Conservation (phyloP, 73 alveolate species). For the Symbiodinium pilosum region DNA sequence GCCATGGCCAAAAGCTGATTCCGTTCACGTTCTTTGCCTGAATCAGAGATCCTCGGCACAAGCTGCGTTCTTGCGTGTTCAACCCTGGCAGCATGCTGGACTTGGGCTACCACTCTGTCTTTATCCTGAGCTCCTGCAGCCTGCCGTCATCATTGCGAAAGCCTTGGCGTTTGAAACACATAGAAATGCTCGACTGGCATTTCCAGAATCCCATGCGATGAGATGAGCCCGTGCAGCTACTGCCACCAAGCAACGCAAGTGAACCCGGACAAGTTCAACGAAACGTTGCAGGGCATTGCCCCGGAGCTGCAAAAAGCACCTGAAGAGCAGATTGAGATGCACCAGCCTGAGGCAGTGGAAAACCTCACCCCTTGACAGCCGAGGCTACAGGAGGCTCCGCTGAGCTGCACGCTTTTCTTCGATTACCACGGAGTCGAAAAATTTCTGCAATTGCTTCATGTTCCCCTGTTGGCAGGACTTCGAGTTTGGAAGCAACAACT, state of each 20-base stretch:
- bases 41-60: slow-evolving; percentile 28
- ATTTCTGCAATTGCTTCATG: slow-evolving; percentile 36
- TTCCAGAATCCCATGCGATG: not conserved
- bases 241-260: slow-evolving; percentile 17
- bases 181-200: too few species aligned
- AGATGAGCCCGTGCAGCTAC: too few species aligned
- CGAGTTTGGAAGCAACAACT: not conserved
- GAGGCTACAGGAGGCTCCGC: not conserved
- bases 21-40: slow-evolving; percentile 48
- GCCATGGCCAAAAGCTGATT: slow-evolving; percentile 65
- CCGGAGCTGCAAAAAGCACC: slow-evolving; percentile 66
- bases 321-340: not conserved
- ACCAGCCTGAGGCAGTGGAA: not conserved
- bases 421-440: slow-evolving; percentile 45
- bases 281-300: slow-evolving; percentile 33
- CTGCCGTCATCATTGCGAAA: slow-evolving; percentile 47
- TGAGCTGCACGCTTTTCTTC: slow-evolving; percentile 18
- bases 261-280: slow-evolving; percentile 49
- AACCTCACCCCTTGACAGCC: not conserved
- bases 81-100: not conserved
- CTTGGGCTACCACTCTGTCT: not conserved
- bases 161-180: slow-evolving; percentile 12
- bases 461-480: slow-evolving; percentile 21
- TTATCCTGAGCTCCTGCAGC: slow-evolving; percentile 28
- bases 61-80: not conserved